Evolutionary conservation across 2,329 filamentous ascomycete genomes (phyloP), one percentile per base, ranked within the genome.

Genomic region (Amauroascus verrucosus): DNA sequence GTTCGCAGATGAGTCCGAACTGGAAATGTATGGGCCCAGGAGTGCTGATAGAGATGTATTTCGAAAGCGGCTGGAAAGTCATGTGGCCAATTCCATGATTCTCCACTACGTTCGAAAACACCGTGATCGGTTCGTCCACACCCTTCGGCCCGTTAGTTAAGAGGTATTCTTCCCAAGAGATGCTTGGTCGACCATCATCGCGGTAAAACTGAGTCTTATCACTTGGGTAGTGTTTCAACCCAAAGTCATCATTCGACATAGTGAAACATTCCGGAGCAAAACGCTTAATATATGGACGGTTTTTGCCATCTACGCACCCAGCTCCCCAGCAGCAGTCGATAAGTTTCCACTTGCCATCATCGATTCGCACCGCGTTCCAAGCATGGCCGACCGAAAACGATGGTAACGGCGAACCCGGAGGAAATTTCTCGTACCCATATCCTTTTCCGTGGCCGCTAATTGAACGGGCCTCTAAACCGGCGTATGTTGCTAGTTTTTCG

Each of bases 271-370:
- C 68, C 0, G 88, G 80, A 1, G 74, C 77, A 67, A 96, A 95
- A 2, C 73, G 65, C 60, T 84, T 78, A 41, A 78, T 78, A 70
- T 89, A 96, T 1, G 74, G 68, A 54, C 77, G 70, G 14, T 73
- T 75, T 63, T 67, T 56, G 1, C 72, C 74, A 41, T 75, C 69
- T 7, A 95, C 70, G 57, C 80, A 75, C 1, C 91, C 91, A 0
- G 91, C 88, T 37, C 93, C 93, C 93, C 93, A 98, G 65, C 91
- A 97, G 0, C 85, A 71, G 63, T 98, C 93, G 47, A 97, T 72
- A 1, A 97, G 77, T 69, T 96, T 95, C 91, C 91, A 97, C 59
- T 82, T 80, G 1, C 87, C 88, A 24, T 83, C 80, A 62, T 97
- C 91, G 55, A 97, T 88, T 49, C 82, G 79, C 6, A 96, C 88